Percentiles rank a stretch among this genome's conserved stretches.
These are phyloP conservation scores for Hemisphaericaspora nanyangensis DNA, from an alignment of 805 yeast species.

Conservation along the genomic window DNA sequence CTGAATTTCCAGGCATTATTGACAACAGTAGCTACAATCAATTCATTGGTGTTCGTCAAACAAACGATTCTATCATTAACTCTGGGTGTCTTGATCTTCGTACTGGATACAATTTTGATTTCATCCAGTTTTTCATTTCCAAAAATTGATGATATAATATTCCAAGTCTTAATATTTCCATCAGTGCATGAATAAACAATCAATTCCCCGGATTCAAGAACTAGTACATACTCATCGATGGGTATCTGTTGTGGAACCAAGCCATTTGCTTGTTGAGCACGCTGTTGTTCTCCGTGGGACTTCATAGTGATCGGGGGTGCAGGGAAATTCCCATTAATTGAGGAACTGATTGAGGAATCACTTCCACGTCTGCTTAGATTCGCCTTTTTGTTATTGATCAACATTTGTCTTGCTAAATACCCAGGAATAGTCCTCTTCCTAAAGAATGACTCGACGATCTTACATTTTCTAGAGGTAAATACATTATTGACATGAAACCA, in stretches of 20 bases:
- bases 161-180: slow-evolving; percentile 36
- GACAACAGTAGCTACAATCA: slow-evolving; percentile 60
- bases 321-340: slow-evolving; percentile 33
- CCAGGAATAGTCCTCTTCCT: slow-evolving; percentile 53
- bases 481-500: slow-evolving; percentile 16
- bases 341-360: slow-evolving; percentile 17
- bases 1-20: slow-evolving; percentile 65
- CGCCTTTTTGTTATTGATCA: slow-evolving; percentile 14
- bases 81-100: slow-evolving; percentile 63
- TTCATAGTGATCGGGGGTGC: slow-evolving; percentile 18
- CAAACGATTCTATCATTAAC: slow-evolving; percentile 70
- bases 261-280: slow-evolving; percentile 1
- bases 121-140: slow-evolving; percentile 7
- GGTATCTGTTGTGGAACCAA: slow-evolving; percentile 11
- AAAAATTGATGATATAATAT: slow-evolving; percentile 21
- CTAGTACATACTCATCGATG: slow-evolving; percentile 48
- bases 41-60: slow-evolving; percentile 37
- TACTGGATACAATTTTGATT: slow-evolving; percentile 43
- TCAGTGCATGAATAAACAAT: slow-evolving; percentile 46
- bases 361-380: slow-evolving; percentile 28
- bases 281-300: slow-evolving; percentile 7
- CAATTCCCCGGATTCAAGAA: slow-evolving; percentile 49
- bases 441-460: slow-evolving; percentile 57
- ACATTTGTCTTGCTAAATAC: slow-evolving; percentile 31
- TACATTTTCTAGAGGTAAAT: slow-evolving; percentile 15